phyloP scores from a whole-genome alignment of 352 stramenopile species.

The Pythium aphanidermatum region DNA sequence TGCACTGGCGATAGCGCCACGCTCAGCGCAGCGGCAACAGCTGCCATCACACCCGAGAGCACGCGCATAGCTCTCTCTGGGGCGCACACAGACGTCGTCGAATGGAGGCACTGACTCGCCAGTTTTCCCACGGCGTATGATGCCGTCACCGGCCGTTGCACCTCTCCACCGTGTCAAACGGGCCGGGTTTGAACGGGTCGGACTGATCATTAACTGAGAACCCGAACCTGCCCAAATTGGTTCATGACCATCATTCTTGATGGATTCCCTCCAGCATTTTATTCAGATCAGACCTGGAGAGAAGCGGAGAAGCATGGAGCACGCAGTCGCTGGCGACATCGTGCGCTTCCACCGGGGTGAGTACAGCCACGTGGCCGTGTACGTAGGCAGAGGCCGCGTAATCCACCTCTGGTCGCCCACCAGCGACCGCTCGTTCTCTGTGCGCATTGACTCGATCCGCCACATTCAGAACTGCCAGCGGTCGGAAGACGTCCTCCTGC shows the following conservation, averaged over 20 bases:
- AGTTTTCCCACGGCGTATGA: too few relatives aligned
- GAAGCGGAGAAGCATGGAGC: constrained; percentile 2
- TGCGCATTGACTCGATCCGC: constrained; percentile 58
- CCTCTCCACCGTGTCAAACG: too few relatives aligned
- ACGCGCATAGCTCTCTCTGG: too few relatives aligned
- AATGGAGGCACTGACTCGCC: too few relatives aligned
- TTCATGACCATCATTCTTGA: background rate
- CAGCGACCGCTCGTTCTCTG: constrained; percentile 31
- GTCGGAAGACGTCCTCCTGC: constrained; percentile 6
- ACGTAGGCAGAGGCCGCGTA: constrained; percentile 34
- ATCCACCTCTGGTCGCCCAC: constrained; percentile 60
- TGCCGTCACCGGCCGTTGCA: too few relatives aligned
- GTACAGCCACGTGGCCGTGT: constrained; percentile 61
- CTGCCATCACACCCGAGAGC: too few relatives aligned
- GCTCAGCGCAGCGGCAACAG: background rate
- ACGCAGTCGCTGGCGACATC: constrained; percentile 34
- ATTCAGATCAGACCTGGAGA: too few relatives aligned
- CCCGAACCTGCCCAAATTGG: too few relatives aligned
- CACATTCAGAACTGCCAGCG: constrained; percentile 25
- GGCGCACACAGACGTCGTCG: too few relatives aligned
- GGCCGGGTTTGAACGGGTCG: too few relatives aligned
- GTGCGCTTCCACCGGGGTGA: constrained; percentile 58
- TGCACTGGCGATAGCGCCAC: background rate
- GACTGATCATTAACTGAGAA: too few relatives aligned
- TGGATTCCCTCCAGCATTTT: too few relatives aligned